Evolutionary conservation across 2,329 filamentous ascomycete species (phyloP), one percentile per base, ranked within the genome.

Genomic region (Ilyonectria mors-panacis): DNA sequence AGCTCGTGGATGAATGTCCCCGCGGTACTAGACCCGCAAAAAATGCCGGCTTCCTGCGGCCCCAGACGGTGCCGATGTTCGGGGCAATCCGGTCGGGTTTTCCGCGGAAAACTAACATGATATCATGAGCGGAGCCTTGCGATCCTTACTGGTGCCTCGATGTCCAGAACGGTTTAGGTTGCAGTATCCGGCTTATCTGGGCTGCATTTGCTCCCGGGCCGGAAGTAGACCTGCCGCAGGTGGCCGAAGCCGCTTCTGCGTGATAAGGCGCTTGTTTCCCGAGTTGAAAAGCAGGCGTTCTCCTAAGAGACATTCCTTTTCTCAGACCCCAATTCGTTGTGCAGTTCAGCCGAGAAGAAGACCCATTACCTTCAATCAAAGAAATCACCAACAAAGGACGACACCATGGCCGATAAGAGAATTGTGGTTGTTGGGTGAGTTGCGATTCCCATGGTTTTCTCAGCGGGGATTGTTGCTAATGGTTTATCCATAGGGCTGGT

Each of bases 371-470:
- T 19, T 17, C 8, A 35, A 35, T 17, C 26, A n/a, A 21, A 44
- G n/a, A 10, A 51, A 37, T 4, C 30, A 21, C 12, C 17, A 15
- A 13, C 6, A 15, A 42, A n/a, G 15, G 26, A 26, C 26, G 4
- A 7, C 56, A 17, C 17, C 56, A 65, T 65, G 63, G 23, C 50
- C 4, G 57, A 65, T 21, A 56, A 59, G 23, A 50, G 51, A 51
- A 45, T 65, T 17, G 57, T 65, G 1, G 63, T 65, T 21, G 57
- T 65, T 7, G 63, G 63, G 63, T 65, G 51, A 65, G 63, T 47
- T 45, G 7, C 48, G 6, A 13, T 44, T 47, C 30, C 12, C 19
- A 42, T n/a, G 6, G 4, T 33, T 15, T 19, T 64, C 23, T 23
- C 47, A 6, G 23, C 12, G 10, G 37, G 37, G 15, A 19, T 12